Conservation (phyloP, 73 alveolate species). For the Stentor coeruleus region DNA sequence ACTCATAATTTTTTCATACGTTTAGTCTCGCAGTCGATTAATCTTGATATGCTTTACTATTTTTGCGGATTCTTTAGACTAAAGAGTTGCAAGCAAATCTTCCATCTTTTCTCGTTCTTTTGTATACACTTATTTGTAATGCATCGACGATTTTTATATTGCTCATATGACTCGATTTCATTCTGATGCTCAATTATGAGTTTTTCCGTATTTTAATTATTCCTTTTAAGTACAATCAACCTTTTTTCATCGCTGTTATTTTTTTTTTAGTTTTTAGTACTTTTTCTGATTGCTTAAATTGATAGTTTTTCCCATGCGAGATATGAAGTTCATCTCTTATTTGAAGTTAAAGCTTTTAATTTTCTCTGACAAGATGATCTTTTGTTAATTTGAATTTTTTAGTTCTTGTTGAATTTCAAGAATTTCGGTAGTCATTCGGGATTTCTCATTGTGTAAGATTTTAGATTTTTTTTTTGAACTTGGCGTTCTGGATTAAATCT, state of each 20-base stretch:
- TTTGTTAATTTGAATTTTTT: neutral
- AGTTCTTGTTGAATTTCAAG: neutral
- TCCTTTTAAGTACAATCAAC: neutral
- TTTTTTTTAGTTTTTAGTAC: neutral
- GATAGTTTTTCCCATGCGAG: neutral
- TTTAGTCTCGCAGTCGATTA: neutral
- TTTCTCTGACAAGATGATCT: neutral
- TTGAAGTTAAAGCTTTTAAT: neutral
- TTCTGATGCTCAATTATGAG: neutral
- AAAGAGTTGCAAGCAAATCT: neutral
- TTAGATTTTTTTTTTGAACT: neutral
- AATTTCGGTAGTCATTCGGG: neutral
- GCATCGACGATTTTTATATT: neutral
- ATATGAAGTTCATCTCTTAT: conserved; percentile 14
- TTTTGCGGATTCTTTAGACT: neutral
- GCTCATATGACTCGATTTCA: neutral
- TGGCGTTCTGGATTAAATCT: neutral
- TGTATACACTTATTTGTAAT: neutral
- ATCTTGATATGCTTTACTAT: neutral
- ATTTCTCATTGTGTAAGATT: neutral
- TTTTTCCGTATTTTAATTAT: neutral
- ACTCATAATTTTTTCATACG: neutral
- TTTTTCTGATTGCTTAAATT: neutral
- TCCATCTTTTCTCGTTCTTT: conserved; percentile 13
- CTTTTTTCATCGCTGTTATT: neutral